Conservation (phyloP, 768 basidiomycete species). For the Cystofilobasidium bisporidii region DNA sequence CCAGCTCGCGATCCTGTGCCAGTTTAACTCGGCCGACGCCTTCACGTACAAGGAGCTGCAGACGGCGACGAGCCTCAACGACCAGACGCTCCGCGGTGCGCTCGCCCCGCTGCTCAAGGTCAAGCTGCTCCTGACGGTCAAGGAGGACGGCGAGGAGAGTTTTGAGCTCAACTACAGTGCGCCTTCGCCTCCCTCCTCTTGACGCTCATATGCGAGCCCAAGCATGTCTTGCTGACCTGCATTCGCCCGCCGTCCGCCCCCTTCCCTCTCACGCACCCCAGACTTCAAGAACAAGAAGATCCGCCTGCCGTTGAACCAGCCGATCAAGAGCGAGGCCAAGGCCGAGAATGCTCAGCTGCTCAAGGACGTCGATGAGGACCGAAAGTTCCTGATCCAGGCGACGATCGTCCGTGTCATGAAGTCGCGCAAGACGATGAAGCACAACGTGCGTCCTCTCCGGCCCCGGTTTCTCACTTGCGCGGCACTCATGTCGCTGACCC, state of each 20-base stretch:
- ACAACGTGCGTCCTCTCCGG: slow-evolving; percentile 29
- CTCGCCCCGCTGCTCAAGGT: slow-evolving; percentile 21
- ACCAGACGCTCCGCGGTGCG: slow-evolving; percentile 12
- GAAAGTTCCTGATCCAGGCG: slow-evolving; percentile 91
- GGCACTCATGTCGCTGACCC: neutral
- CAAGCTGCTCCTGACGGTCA: slow-evolving; percentile 21
- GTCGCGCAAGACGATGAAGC: slow-evolving; percentile 37
- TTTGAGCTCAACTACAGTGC: slow-evolving; percentile 29
- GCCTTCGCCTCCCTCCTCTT: neutral
- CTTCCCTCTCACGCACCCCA: slow-evolving; percentile 34
- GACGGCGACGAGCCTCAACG: slow-evolving; percentile 51
- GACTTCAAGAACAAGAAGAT: slow-evolving; percentile 92
- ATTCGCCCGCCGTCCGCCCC: neutral
- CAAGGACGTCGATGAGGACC: slow-evolving; percentile 91
- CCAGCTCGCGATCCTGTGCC: slow-evolving; percentile 87
- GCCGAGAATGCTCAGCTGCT: slow-evolving; percentile 79
- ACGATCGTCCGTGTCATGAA: slow-evolving; percentile 65
- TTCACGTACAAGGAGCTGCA: slow-evolving; percentile 70
- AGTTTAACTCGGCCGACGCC: slow-evolving; percentile 86
- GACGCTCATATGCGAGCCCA: no score
- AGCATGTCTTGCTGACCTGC: no score
- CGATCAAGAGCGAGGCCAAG: slow-evolving; percentile 90
- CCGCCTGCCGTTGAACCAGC: slow-evolving; percentile 77
- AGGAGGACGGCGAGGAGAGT: slow-evolving; percentile 28
- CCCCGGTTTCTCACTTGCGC: neutral